Evolutionary conservation across 192 early-diverging fungal species (phyloP), one percentile per base, ranked within the genome.

Genomic region (Backusella tuberculispora): DNA sequence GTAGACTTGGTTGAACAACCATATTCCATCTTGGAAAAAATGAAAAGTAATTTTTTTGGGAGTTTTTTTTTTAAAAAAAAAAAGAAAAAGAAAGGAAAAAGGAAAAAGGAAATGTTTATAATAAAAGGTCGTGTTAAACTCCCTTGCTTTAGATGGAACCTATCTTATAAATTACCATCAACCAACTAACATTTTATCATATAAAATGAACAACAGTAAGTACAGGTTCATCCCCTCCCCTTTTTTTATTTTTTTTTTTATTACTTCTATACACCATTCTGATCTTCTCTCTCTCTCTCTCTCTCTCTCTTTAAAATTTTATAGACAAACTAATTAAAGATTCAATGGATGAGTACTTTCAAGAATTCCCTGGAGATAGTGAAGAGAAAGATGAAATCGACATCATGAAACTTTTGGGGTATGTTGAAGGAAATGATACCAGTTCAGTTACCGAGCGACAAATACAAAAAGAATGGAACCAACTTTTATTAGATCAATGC

Each of bases 1-100:
- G 83, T 91, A 8, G 89, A 92, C 64, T 66, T 92, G 6, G 86
- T 92, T 2, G 88, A 90, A 40, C 90, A 92, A 76, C 90, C 90
- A 40, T 84, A 90, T 40, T 85, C 88, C 17, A 92, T 90, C 72
- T 68, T 92, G 47, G 78, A 85, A 15, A 86, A 87, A 66, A 85
- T 90, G 88, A 79, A 85, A 75, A 85, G 72, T 73, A 63, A 9
- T 60, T 26, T 34, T 1, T 34, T 34, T 34, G 2, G n/a, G n/a
- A n/a, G n/a, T n/a, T 34, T 34, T 34, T 34, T 34, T 34, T 34
- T 34, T 34, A 34, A 34, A 34, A 34, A 34, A 34, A 34, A 34
- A 60, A 50, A 14, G 15, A 5, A 45, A 44, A 68, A 24, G n/a
- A n/a, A n/a, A n/a, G n/a, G n/a, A n/a, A n/a, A n/a, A n/a, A n/a